phyloP scores from a whole-genome alignment of 306 rosid species.

The Vigna hirtella region DNA sequence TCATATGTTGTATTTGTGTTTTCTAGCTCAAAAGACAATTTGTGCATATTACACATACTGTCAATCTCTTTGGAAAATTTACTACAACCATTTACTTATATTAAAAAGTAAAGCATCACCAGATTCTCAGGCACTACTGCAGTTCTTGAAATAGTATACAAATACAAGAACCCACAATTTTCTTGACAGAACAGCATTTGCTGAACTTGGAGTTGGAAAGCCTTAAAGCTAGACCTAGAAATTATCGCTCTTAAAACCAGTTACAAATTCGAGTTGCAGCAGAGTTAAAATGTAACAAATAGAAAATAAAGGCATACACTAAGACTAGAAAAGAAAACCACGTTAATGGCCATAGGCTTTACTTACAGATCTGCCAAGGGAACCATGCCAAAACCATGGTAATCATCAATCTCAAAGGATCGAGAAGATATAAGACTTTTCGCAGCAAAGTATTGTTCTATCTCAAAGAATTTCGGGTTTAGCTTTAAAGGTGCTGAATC shows the following conservation, averaged over 20 bases:
- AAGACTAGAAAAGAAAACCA: conserved; percentile 28
- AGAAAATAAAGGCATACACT: neutral
- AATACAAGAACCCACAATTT: neutral
- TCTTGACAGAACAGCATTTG: conserved; percentile 15
- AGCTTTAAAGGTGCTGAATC: conserved; percentile 52
- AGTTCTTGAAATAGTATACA: neutral
- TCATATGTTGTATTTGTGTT: neutral
- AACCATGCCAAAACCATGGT: conserved; percentile 94
- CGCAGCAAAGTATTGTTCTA: conserved; percentile 72
- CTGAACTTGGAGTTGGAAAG: conserved; percentile 9
- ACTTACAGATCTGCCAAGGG: conserved; percentile 95
- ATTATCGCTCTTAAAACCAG: conserved; percentile 12
- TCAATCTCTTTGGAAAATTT: neutral
- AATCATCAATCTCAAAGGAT: conserved; percentile 72
- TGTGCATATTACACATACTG: neutral
- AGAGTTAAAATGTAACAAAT: conserved; percentile 19
- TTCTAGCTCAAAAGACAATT: neutral
- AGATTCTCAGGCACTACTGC: neutral
- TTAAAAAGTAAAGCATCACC: conserved; percentile 17
- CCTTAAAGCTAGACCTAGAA: neutral
- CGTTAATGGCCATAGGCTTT: conserved; percentile 20
- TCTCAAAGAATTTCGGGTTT: conserved; percentile 54
- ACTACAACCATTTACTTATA: neutral
- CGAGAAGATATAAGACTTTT: conserved; percentile 82
- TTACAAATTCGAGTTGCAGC: neutral